Conservation (phyloP, 345 rosid species). For the Garcia nutans region DNA sequence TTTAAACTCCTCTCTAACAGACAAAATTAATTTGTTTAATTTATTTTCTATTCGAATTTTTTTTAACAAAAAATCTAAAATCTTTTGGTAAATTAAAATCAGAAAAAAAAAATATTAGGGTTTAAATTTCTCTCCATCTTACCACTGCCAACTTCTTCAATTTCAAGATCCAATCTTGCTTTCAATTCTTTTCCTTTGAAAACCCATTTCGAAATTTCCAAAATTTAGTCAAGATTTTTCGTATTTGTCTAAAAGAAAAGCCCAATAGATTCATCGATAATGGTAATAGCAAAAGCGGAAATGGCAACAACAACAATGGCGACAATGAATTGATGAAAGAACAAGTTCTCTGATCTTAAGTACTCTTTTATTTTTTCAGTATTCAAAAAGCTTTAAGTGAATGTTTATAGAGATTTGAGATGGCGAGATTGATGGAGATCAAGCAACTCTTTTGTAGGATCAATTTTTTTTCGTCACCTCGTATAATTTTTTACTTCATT, state of each 20-base stretch:
- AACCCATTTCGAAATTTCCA: slow-evolving; percentile 8
- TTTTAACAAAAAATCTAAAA: too few species aligned
- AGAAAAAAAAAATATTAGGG: slow-evolving; percentile 25
- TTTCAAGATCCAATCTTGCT: slow-evolving; percentile 8
- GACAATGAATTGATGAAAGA: slow-evolving; percentile 36
- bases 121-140: slow-evolving; percentile 11
- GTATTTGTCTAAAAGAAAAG: slow-evolving; percentile 36
- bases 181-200: slow-evolving; percentile 9
- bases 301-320: neutral
- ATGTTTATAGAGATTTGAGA: neutral
- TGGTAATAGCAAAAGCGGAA: neutral
- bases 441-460: slow-evolving; percentile 36
- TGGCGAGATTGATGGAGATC: slow-evolving; percentile 36
- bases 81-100: too few species aligned
- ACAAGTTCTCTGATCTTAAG: slow-evolving; percentile 26
- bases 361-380: neutral
- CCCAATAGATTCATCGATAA: slow-evolving; percentile 23
- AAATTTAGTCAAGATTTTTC: slow-evolving; percentile 27
- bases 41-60: too few species aligned
- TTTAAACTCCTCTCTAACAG: too few species aligned
- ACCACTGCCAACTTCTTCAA: slow-evolving; percentile 13
- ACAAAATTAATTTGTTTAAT: too few species aligned
- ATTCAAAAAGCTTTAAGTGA: neutral
- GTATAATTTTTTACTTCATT: slow-evolving; percentile 4
- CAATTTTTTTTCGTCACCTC: slow-evolving; percentile 19